Conservation (phyloP, 1,284 basidiomycete species). For the Vanrija humicola region DNA sequence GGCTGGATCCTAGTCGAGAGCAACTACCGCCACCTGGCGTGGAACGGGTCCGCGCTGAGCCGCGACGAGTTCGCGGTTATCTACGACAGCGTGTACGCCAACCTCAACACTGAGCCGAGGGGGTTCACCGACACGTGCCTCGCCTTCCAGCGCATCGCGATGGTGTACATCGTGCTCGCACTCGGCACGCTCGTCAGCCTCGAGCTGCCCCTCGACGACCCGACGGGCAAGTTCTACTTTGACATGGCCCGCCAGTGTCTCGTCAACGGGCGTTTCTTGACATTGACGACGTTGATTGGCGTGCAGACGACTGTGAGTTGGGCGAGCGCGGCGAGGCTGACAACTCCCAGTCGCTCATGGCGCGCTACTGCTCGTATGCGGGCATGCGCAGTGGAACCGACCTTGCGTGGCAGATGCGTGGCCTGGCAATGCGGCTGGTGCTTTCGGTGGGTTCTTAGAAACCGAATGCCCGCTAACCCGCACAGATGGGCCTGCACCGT, state of each 20-base stretch:
- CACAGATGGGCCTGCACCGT: constrained; percentile 24
- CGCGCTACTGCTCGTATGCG: constrained; percentile 5
- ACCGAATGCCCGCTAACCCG: not conserved
- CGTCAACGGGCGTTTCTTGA: constrained; percentile 30
- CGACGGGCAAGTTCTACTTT: constrained; percentile 26
- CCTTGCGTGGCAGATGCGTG: constrained; percentile 24
- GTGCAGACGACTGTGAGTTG: constrained; percentile 22
- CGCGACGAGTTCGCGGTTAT: constrained; percentile 18
- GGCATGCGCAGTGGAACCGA: constrained; percentile 1
- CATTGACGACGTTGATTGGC: constrained; percentile 31
- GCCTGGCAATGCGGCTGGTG: constrained; percentile 26
- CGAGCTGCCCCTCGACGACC: constrained; percentile 32
- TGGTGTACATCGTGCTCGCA: constrained; percentile 29
- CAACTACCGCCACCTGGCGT: constrained; percentile 26
- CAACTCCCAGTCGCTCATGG: not conserved
- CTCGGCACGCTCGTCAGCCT: constrained; percentile 33
- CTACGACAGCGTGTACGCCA: constrained; percentile 15
- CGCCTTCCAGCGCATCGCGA: constrained; percentile 22
- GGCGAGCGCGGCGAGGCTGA: not conserved
- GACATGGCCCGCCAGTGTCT: constrained; percentile 28
- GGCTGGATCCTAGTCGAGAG: constrained; percentile 22
- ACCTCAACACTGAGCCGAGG: not conserved
- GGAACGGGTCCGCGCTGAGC: constrained; percentile 20
- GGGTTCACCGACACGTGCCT: constrained; percentile 8
- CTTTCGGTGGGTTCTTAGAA: not conserved